Evolutionary conservation across 306 rosid species (phyloP).

Genomic region (Cicer cuneatum): DNA sequence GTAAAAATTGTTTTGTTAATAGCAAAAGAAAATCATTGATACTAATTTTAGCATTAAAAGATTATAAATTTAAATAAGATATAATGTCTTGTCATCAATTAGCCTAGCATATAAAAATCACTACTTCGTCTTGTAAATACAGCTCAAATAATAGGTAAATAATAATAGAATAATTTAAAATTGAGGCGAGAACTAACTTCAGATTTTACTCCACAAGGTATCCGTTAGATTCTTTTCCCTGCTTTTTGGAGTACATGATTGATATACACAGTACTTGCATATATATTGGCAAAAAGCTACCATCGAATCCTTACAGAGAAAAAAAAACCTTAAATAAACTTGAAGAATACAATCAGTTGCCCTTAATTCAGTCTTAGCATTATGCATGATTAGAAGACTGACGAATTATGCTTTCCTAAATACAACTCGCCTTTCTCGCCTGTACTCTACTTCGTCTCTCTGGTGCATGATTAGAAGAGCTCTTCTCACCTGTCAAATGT

Average conservation of each 20-base stretch:
- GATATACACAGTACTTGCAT: slow-evolving; percentile 16
- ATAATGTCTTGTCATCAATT: too few relatives aligned
- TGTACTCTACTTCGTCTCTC: slow-evolving; percentile 98
- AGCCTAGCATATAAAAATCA: too few relatives aligned
- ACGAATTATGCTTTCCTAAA: slow-evolving; percentile 66
- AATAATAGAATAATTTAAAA: not conserved
- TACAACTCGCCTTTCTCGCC: slow-evolving; percentile 85
- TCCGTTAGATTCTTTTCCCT: not conserved
- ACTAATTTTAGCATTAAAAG: too few relatives aligned
- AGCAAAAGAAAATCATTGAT: too few relatives aligned
- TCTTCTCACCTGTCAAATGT: slow-evolving; percentile 82
- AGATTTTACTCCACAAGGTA: not conserved
- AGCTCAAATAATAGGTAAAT: too few relatives aligned
- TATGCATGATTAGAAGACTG: slow-evolving; percentile 16
- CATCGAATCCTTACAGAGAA: not conserved
- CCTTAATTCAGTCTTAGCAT: slow-evolving; percentile 1
- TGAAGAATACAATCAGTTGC: not conserved
- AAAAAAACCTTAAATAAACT: slow-evolving; percentile 17
- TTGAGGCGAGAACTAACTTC: not conserved
- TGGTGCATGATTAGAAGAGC: slow-evolving; percentile 98
- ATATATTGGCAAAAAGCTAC: not conserved
- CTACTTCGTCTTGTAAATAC: too few relatives aligned
- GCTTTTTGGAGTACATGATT: not conserved
- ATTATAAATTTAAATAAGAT: too few relatives aligned
- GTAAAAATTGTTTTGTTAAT: too few relatives aligned